Evolutionary conservation across 495 filamentous ascomycete genomes (phyloP).

Genomic region (Aspergillus biplanus): DNA sequence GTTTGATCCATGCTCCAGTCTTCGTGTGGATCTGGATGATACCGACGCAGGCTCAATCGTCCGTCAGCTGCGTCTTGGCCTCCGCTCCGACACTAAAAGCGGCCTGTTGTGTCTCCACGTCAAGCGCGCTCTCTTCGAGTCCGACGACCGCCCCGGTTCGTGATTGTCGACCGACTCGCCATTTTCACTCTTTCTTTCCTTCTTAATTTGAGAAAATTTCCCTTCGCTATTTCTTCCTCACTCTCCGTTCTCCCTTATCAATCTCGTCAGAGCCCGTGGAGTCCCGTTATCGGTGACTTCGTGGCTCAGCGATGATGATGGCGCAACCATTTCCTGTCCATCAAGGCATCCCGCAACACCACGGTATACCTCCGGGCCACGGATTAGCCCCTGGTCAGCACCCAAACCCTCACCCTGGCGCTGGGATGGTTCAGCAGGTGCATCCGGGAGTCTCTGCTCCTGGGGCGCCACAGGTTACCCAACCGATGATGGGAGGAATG

Average conservation of each 20-base stretch:
- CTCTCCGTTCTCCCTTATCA: slow-evolving; percentile 11
- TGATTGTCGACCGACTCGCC: slow-evolving; percentile 12
- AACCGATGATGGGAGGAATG: slow-evolving; percentile 82
- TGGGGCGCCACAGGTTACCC: slow-evolving; percentile 75
- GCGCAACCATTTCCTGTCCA: slow-evolving; percentile 71
- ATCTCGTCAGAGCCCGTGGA: slow-evolving; percentile 19
- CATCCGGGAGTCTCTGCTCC: slow-evolving; percentile 86
- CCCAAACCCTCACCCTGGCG: slow-evolving; percentile 59
- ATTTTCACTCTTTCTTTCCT: slow-evolving; percentile 9
- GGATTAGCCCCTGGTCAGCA: slow-evolving; percentile 74
- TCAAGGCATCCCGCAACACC: slow-evolving; percentile 73
- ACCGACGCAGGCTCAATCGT: slow-evolving; percentile 30
- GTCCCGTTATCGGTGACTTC: slow-evolving; percentile 42
- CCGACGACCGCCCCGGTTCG: slow-evolving; percentile 25
- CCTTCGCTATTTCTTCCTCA: slow-evolving; percentile 11
- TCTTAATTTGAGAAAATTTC: slow-evolving; percentile 1
- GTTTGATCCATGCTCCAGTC: slow-evolving; percentile 39
- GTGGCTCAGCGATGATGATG: slow-evolving; percentile 70
- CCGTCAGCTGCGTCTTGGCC: slow-evolving; percentile 45
- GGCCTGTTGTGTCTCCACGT: slow-evolving; percentile 40
- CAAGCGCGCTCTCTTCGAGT: slow-evolving; percentile 40
- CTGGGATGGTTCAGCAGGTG: slow-evolving; percentile 75
- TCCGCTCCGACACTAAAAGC: slow-evolving; percentile 50
- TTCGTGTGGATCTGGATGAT: slow-evolving; percentile 34
- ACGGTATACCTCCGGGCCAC: slow-evolving; percentile 74